Evolutionary conservation across 2,329 filamentous ascomycete species (phyloP), one percentile per base, ranked within the genome.

Genomic region (Colletotrichum gloeosporioides): DNA sequence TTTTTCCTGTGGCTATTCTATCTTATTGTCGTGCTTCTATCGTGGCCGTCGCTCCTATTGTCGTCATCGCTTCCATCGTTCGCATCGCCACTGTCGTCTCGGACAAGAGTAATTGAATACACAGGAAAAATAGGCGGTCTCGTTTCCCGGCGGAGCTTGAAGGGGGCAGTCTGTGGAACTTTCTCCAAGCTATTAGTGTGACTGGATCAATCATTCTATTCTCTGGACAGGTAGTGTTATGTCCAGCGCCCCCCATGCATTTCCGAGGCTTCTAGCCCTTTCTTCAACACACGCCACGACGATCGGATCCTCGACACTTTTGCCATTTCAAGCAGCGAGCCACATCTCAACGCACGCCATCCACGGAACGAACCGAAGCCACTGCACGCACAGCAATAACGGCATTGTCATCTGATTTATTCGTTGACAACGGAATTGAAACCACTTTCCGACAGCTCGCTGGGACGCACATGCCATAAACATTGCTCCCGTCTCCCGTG

Each of bases 381-480:
- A 10, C 1, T 66, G 34, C 63, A 49, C 63, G 0, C 27, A 27
- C 0, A 2, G 44, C 44, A 10, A 49, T 9, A 49, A 49, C 44
- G 16, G 0, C 8, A 22, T 4, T 49, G 9, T 0, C 18, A 49
- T 10, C 16, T n/a, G 39, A 32, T 27, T 10, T 0, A 32, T n/a
- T 3, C 6, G n/a, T 18, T 22, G 25, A 49, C 8, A 18, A 49
- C 44, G 0, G 9, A 12, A n/a, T n/a, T 44, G 18, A n/a, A n/a
- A 0, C 44, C 6, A 18, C 18, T 2, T 44, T n/a, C 39, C 39
- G 0, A 44, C 39, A 0, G 6, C 0, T n/a, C 39, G 0, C 8
- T 44, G 0, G 0, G 0, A 44, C 39, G 39, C 3, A 44, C 0
- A 3, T 44, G 18, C 18, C 18, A 44, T 16, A 18, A 8, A 1